Percentiles rank a stretch among this genome's conserved stretches.
Evolutionary conservation across 805 yeast species (phyloP).

Genomic region (Torulaspora quercuum): DNA sequence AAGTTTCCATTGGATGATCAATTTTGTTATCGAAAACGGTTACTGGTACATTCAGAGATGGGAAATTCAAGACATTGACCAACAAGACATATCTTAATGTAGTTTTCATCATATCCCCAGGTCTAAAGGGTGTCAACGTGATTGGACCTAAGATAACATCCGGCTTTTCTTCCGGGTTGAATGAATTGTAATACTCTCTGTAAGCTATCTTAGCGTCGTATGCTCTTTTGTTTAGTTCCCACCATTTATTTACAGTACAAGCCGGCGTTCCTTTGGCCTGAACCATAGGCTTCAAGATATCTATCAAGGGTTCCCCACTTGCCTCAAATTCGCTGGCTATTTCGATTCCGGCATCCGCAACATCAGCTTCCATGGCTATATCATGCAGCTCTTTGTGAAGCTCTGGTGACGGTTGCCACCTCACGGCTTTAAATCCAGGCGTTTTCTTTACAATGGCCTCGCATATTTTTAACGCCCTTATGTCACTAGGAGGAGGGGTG

Average conservation of each 20-base stretch:
- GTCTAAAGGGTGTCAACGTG: conserved; percentile 17
- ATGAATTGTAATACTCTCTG: conserved; percentile 17
- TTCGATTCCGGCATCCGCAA: conserved; percentile 22
- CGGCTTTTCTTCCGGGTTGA: conserved; percentile 12
- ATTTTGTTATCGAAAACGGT: conserved; percentile 7
- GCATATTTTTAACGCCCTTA: conserved; percentile 19
- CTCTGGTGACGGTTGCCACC: conserved; percentile 19
- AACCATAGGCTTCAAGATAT: conserved; percentile 17
- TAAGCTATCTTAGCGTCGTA: conserved; percentile 14
- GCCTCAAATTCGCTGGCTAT: conserved; percentile 14
- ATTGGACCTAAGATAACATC: conserved; percentile 14
- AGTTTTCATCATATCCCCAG: conserved; percentile 19
- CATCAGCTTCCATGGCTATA: conserved; percentile 19
- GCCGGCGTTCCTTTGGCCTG: conserved; percentile 5
- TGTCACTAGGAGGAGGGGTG: conserved; percentile 20
- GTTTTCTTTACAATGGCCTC: conserved; percentile 12
- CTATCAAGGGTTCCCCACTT: conserved; percentile 19
- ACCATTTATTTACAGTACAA: conserved; percentile 21
- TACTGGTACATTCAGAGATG: conserved; percentile 17
- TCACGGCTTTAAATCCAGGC: conserved; percentile 17
- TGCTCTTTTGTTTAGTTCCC: conserved; percentile 17
- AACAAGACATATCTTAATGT: conserved; percentile 18
- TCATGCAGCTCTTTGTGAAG: conserved; percentile 14
- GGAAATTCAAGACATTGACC: conserved; percentile 18
- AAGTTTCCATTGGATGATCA: conserved; percentile 9